These are phyloP conservation scores for Fusarium austroafricanum DNA, from an alignment of 2,329 filamentous ascomycete genomes.

Conservation along the genomic window DNA sequence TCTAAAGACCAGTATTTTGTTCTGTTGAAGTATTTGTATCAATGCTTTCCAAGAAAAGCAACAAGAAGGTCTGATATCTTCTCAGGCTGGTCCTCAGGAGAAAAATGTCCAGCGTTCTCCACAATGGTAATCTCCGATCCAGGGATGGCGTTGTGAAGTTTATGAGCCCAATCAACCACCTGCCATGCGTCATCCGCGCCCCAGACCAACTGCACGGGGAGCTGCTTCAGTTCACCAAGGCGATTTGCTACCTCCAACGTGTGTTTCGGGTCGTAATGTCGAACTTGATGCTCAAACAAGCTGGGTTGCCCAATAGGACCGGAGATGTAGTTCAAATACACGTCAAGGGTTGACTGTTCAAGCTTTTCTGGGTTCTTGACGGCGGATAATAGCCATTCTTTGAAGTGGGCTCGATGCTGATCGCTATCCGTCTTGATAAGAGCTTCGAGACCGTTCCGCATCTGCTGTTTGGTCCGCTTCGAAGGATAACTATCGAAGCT, in stretches of 20 bases:
- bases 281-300: conserved; percentile 50
- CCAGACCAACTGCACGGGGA: conserved; percentile 49
- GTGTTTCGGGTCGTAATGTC: conserved; percentile 50
- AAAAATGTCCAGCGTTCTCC: conserved; percentile 48
- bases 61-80: conserved; percentile 30
- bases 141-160: conserved; percentile 47
- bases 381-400: conserved; percentile 44
- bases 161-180: conserved; percentile 48
- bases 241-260: conserved; percentile 47
- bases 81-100: conserved; percentile 46
- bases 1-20: not conserved
- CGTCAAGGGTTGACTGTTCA: conserved; percentile 37
- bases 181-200: conserved; percentile 50
- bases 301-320: conserved; percentile 49
- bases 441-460: conserved; percentile 45
- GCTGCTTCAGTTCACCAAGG: conserved; percentile 39
- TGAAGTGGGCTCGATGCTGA: conserved; percentile 44
- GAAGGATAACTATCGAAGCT: conserved; percentile 52
- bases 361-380: conserved; percentile 37
- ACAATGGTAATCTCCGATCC: conserved; percentile 45
- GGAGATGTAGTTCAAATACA: conserved; percentile 49
- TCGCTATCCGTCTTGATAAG: conserved; percentile 41
- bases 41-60: conserved; percentile 18
- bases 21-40: not conserved
- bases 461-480: conserved; percentile 47